phyloP scores from a whole-genome alignment of 2,329 filamentous ascomycete genomes.

The Didymella exigua region DNA sequence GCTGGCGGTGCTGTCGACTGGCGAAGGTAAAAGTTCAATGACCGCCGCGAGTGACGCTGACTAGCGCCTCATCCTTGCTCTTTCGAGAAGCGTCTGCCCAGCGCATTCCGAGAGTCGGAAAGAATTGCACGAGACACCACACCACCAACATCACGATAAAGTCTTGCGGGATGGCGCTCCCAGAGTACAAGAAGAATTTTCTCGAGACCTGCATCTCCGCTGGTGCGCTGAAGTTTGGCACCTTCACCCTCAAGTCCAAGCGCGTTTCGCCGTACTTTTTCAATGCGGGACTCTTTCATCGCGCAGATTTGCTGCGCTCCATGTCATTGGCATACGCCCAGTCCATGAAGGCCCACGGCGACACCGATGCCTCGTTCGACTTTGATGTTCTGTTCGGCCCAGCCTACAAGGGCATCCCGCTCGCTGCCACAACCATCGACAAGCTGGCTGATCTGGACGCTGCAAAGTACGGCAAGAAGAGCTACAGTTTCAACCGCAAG shows the following conservation, averaged over 20 bases:
- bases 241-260: conserved; percentile 89
- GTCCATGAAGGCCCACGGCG: conserved; percentile 57
- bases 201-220: conserved; percentile 71
- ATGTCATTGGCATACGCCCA: conserved; percentile 82
- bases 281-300: conserved; percentile 92
- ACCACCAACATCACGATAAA: not conserved
- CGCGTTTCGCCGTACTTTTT: conserved; percentile 95
- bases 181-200: conserved; percentile 68
- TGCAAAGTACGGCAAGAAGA: conserved; percentile 68
- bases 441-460: conserved; percentile 75
- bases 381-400: conserved; percentile 92
- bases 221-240: conserved; percentile 78
- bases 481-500: conserved; percentile 94
- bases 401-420: conserved; percentile 95
- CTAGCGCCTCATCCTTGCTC: conserved; percentile 12
- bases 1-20: conserved; percentile 18
- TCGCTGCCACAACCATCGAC: conserved; percentile 77
- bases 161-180: conserved; percentile 33
- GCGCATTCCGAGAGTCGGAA: conserved; percentile 40
- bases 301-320: conserved; percentile 74
- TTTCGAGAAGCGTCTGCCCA: conserved; percentile 23
- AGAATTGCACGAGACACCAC: conserved; percentile 11
- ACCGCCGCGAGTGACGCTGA: conserved; percentile 31
- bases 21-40: conserved; percentile 38
- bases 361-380: conserved; percentile 53